These are phyloP conservation scores for Berberis thunbergii DNA, from an alignment of 164 flowering plant genomes.

Conservation along the genomic window DNA sequence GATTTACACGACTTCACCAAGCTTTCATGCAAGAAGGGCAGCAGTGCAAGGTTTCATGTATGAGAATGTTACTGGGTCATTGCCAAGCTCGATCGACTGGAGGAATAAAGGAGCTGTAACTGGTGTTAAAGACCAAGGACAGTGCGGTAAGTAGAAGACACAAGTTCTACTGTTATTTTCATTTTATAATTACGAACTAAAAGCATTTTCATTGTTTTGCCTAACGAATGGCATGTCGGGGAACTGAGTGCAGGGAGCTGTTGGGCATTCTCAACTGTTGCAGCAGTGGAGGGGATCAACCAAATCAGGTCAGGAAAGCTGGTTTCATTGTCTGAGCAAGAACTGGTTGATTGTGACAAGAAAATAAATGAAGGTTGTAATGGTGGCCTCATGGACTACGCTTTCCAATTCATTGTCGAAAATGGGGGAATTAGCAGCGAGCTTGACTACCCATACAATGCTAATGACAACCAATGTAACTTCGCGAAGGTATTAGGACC, in stretches of 20 bases:
- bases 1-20: slow-evolving; percentile 17
- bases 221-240: slow-evolving; percentile 4
- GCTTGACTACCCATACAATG: slow-evolving; percentile 24
- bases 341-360: slow-evolving; percentile 30
- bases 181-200: too few relatives aligned
- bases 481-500: slow-evolving; percentile 10
- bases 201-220: too few relatives aligned
- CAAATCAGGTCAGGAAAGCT: slow-evolving; percentile 23
- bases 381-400: slow-evolving; percentile 28
- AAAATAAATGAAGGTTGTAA: slow-evolving; percentile 22
- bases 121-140: slow-evolving; percentile 57
- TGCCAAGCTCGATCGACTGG: slow-evolving; percentile 60
- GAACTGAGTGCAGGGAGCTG: slow-evolving; percentile 23
- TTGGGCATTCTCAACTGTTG: slow-evolving; percentile 38
- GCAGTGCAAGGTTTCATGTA: slow-evolving; percentile 15
- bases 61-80: slow-evolving; percentile 13
- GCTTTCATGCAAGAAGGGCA: slow-evolving; percentile 12
- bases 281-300: slow-evolving; percentile 32
- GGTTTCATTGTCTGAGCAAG: slow-evolving; percentile 31
- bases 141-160: slow-evolving; percentile 40
- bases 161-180: too few relatives aligned
- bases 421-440: slow-evolving; percentile 29
- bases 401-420: slow-evolving; percentile 22
- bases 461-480: slow-evolving; percentile 18
- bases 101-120: slow-evolving; percentile 57